Evolutionary conservation across 805 yeast species (phyloP).

Genomic region (Candida nemodendra): DNA sequence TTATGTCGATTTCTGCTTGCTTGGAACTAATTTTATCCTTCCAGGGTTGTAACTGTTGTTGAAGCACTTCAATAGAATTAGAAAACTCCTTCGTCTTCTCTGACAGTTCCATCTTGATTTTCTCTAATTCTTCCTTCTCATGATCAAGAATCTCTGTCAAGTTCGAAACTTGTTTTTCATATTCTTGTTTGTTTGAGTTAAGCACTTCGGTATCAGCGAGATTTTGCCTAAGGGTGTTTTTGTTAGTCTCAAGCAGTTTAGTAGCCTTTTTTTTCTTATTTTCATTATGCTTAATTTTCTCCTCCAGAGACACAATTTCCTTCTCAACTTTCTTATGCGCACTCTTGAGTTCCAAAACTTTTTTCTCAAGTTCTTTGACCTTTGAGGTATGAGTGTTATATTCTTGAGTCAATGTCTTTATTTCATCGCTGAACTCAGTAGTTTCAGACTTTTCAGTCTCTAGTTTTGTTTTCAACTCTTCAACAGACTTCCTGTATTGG

Average conservation of each 20-base stretch:
- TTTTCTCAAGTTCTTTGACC: constrained; percentile 22
- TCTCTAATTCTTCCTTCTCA: constrained; percentile 60
- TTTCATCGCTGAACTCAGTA: constrained; percentile 38
- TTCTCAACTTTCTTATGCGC: constrained; percentile 48
- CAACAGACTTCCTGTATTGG: constrained; percentile 36
- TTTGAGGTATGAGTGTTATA: constrained; percentile 24
- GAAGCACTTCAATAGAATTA: constrained; percentile 59
- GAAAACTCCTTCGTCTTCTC: constrained; percentile 72
- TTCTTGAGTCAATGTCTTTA: constrained; percentile 30
- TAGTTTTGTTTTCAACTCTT: constrained; percentile 40
- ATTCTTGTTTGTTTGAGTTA: constrained; percentile 43
- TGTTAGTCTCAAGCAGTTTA: constrained; percentile 51
- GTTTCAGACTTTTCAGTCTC: constrained; percentile 43
- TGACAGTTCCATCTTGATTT: constrained; percentile 63
- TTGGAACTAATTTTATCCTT: constrained; percentile 61
- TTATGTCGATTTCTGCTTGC: constrained; percentile 62
- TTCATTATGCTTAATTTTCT: constrained; percentile 65
- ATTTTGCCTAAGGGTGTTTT: constrained; percentile 43
- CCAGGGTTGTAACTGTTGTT: constrained; percentile 80
- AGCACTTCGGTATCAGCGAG: constrained; percentile 46
- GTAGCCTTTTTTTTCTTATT: constrained; percentile 57
- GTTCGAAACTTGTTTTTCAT: constrained; percentile 42
- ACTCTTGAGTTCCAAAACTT: constrained; percentile 34
- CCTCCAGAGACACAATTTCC: constrained; percentile 68
- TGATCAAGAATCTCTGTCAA: constrained; percentile 44